Evolutionary conservation across 2,329 filamentous ascomycete species (phyloP).

Genomic region (Cladosporium cucumerinum): DNA sequence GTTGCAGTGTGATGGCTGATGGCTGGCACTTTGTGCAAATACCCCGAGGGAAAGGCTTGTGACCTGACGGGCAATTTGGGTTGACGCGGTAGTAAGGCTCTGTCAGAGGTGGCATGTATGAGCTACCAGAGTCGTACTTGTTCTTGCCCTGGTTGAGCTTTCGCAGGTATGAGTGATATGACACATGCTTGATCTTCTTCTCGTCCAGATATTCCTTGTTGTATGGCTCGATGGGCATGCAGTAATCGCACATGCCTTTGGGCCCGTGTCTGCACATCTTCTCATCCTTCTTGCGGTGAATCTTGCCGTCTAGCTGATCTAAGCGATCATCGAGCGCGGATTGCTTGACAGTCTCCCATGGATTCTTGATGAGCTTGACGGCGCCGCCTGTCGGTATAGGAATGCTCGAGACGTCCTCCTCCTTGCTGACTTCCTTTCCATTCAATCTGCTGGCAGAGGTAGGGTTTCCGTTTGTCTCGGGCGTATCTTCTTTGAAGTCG

Average conservation of each 20-base stretch:
- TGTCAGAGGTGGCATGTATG: constrained; percentile 90
- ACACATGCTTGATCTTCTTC: constrained; percentile 98
- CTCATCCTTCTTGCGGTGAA: constrained; percentile 66
- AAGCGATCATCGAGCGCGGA: constrained; percentile 81
- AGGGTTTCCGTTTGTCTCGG: constrained; percentile 49
- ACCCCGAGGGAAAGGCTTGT: constrained; percentile 89
- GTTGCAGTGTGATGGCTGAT: constrained; percentile 91
- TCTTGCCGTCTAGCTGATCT: constrained; percentile 88
- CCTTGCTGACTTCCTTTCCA: constrained; percentile 68
- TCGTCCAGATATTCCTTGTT: constrained; percentile 83
- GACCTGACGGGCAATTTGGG: constrained; percentile 85
- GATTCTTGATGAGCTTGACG: constrained; percentile 69
- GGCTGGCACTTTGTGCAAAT: constrained; percentile 99
- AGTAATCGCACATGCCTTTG: constrained; percentile 99
- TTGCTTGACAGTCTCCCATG: constrained; percentile 90
- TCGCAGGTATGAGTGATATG: constrained; percentile 88
- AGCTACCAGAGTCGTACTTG: constrained; percentile 87
- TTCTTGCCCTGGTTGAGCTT: constrained; percentile 97
- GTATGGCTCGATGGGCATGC: constrained; percentile 94
- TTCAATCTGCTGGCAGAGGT: constrained; percentile 64
- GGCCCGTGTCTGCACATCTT: constrained; percentile 94
- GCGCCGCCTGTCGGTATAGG: constrained; percentile 56
- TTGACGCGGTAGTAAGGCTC: constrained; percentile 92
- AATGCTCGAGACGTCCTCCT: constrained; percentile 61
- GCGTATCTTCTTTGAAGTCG: constrained; percentile 64